A percentile compares a stretch with the other conserved stretches of the same genome.
These are phyloP conservation scores for Erodium trifolium DNA, from an alignment of 441 rosid genomes.

Conservation along the genomic window DNA sequence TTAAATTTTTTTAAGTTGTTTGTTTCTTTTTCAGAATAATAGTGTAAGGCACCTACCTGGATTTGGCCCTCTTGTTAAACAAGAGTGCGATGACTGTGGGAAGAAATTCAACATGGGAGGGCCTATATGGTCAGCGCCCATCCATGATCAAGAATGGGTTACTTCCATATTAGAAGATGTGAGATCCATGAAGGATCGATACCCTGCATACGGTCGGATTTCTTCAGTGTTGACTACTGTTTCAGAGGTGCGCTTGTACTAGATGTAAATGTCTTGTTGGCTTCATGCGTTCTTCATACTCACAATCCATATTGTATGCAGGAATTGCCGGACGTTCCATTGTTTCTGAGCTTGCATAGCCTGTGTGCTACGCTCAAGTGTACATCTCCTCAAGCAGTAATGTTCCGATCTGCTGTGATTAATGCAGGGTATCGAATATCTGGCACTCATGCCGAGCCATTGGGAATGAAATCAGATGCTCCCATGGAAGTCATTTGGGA, in stretches of 20 bases:
- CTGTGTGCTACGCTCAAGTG: slow-evolving; percentile 87
- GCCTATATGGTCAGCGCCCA: slow-evolving; percentile 95
- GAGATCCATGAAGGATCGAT: slow-evolving; percentile 56
- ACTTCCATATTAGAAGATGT: slow-evolving; percentile 49
- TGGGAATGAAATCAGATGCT: slow-evolving; percentile 91
- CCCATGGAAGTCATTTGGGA: slow-evolving; percentile 97
- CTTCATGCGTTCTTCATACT: no score
- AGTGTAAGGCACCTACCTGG: slow-evolving; percentile 86
- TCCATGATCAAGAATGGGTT: slow-evolving; percentile 93
- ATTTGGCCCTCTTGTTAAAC: slow-evolving; percentile 83
- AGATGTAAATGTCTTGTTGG: no score
- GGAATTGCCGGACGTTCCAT: slow-evolving; percentile 91
- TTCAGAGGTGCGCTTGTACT: slow-evolving; percentile 50
- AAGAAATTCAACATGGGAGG: slow-evolving; percentile 97
- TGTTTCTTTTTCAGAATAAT: slow-evolving; percentile 42
- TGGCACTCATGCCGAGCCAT: slow-evolving; percentile 82
- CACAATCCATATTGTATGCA: slow-evolving; percentile 26
- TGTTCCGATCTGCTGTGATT: slow-evolving; percentile 84
- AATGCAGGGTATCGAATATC: slow-evolving; percentile 89
- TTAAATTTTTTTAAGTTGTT: no score
- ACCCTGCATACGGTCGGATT: slow-evolving; percentile 85
- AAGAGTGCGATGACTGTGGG: slow-evolving; percentile 81
- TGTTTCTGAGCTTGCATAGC: slow-evolving; percentile 87
- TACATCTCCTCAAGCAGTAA: slow-evolving; percentile 86
- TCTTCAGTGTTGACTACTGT: slow-evolving; percentile 77